phyloP scores from a whole-genome alignment of 371 early-diverging fungal species.

The Chytridiales sp. region DNA sequence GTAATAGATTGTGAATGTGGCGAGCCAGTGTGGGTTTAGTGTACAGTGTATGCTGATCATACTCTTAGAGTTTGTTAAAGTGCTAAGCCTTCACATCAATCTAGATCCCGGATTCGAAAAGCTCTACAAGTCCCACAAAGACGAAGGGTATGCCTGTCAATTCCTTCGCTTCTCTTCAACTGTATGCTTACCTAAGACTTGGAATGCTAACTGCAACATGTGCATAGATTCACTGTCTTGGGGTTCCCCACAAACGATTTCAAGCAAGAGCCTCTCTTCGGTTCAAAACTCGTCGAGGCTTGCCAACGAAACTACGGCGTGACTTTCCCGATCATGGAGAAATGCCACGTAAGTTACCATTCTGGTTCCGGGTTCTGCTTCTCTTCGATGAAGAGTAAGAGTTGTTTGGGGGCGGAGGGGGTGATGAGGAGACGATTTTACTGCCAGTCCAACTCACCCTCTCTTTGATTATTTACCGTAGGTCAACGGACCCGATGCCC shows the following conservation, averaged over 20 bases:
- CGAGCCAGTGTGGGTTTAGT: background rate
- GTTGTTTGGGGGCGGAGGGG: too few species aligned
- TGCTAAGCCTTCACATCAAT: background rate
- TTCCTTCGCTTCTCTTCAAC: too few species aligned
- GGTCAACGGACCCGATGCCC: slow-evolving; percentile 42
- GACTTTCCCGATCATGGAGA: slow-evolving; percentile 80
- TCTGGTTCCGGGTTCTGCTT: slow-evolving; percentile 3
- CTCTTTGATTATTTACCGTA: background rate
- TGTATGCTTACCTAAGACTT: too few species aligned
- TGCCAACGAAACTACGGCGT: slow-evolving; percentile 70
- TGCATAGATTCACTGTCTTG: background rate
- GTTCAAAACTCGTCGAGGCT: background rate
- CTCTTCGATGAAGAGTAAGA: too few species aligned
- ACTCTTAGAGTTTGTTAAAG: background rate
- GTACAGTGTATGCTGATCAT: background rate
- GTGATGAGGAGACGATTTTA: too few species aligned
- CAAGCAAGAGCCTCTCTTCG: slow-evolving; percentile 1
- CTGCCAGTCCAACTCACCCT: background rate
- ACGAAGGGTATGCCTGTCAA: too few species aligned
- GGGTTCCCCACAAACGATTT: slow-evolving; percentile 13
- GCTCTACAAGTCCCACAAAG: slow-evolving; percentile 7
- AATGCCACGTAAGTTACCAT: slow-evolving; percentile 51
- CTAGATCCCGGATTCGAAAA: slow-evolving; percentile 1
- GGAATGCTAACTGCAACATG: too few species aligned
- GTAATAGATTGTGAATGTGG: slow-evolving; percentile 9